phyloP scores from a whole-genome alignment of 139 green algal species.

The Tetradesmus obliquus region DNA sequence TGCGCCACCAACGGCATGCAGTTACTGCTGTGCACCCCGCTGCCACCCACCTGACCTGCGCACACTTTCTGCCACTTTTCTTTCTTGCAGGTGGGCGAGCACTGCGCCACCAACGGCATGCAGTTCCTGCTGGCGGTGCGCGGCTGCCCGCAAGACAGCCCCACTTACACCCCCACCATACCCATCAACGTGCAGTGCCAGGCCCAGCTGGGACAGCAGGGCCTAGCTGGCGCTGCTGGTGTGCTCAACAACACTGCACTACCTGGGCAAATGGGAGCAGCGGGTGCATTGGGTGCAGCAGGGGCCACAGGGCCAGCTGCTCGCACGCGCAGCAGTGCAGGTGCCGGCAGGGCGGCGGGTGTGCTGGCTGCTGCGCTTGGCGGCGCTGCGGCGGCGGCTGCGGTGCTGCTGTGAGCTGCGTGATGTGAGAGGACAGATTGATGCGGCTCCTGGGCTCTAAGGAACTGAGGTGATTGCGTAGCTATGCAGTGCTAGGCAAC shows the following conservation, averaged over 20 bases:
- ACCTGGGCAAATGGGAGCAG: neutral
- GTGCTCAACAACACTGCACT: neutral
- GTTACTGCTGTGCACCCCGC: neutral
- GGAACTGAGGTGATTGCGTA: too few species aligned
- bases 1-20: neutral
- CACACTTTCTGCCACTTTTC: neutral
- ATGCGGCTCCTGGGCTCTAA: too few species aligned
- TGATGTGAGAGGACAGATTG: too few species aligned
- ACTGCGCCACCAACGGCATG: conserved; percentile 43
- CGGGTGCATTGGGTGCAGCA: neutral
- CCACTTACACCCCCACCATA: conserved; percentile 30
- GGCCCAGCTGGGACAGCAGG: neutral
- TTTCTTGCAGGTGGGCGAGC: conserved; percentile 28
- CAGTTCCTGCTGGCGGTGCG: conserved; percentile 49
- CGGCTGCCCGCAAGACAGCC: conserved; percentile 36
- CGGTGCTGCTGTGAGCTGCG: neutral
- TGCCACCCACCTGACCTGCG: too few species aligned
- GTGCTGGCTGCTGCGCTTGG: neutral
- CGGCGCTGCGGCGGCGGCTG: neutral
- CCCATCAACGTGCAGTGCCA: conserved; percentile 46
- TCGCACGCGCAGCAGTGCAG: neutral
- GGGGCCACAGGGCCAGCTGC: neutral
- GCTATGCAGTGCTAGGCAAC: too few species aligned
- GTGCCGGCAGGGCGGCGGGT: neutral
- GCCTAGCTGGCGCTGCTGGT: neutral